Conservation (phyloP, 2,329 filamentous ascomycete genomes). For the Pseudocercospora pini-densiflorae region DNA sequence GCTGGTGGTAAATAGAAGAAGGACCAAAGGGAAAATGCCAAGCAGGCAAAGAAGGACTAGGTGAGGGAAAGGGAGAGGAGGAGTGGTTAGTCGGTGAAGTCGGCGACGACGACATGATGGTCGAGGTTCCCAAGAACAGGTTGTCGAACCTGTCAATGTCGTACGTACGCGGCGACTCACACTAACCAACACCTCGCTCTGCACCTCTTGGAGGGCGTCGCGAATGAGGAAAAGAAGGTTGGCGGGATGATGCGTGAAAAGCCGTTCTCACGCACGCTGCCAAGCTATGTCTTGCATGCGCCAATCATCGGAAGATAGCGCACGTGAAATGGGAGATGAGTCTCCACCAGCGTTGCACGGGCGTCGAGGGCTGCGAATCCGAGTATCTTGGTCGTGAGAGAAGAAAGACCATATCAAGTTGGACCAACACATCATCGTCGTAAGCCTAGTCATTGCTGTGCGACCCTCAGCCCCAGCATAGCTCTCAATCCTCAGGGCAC, state of each 20-base stretch:
- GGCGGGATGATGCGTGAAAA: slow-evolving; percentile 7
- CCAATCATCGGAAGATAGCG: not conserved
- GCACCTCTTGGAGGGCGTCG: slow-evolving; percentile 9
- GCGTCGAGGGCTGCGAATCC: not conserved
- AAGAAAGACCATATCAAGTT: not conserved
- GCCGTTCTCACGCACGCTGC: slow-evolving; percentile 8
- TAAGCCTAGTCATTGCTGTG: not conserved
- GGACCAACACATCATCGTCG: not conserved
- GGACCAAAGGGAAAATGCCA: slow-evolving; percentile 41
- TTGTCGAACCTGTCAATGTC: slow-evolving; percentile 4
- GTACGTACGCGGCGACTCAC: slow-evolving; percentile 6
- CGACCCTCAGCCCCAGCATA: not conserved
- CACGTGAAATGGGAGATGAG: slow-evolving; percentile 1
- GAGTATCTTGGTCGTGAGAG: not conserved
- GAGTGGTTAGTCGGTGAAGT: slow-evolving; percentile 19
- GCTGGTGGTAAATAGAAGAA: slow-evolving; percentile 38
- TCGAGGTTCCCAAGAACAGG: slow-evolving; percentile 17
- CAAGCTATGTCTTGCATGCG: slow-evolving; percentile 3
- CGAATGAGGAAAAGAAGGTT: slow-evolving; percentile 7
- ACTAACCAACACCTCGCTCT: slow-evolving; percentile 8
- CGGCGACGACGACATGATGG: slow-evolving; percentile 21
- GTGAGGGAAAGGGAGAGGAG: slow-evolving; percentile 23
- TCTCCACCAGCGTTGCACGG: not conserved
- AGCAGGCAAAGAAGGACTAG: slow-evolving; percentile 19
- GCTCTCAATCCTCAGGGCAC: not conserved